Conservation (phyloP, 768 basidiomycete species). For the Russula sp. region DNA sequence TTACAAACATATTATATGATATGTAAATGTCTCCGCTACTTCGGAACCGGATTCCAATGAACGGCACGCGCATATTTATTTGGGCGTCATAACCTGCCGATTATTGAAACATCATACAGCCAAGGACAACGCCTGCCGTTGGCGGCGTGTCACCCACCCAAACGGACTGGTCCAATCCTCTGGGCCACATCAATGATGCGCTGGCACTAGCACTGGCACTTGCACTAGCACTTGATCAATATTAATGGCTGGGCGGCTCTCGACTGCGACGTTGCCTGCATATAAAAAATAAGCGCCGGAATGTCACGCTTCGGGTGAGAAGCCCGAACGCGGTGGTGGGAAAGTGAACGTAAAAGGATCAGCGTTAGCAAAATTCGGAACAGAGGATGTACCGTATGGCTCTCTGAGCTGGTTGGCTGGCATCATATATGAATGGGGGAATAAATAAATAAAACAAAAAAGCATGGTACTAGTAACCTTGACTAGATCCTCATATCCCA, state of each 20-base stretch:
- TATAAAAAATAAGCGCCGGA: neutral
- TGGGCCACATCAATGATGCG: neutral
- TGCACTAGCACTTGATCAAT: neutral
- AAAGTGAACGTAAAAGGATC: neutral
- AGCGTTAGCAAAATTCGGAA: neutral
- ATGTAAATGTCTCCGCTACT: neutral
- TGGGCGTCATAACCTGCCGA: neutral
- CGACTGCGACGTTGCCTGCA: neutral
- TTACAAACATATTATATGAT: constrained; percentile 2
- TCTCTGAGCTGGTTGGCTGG: no score
- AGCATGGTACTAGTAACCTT: no score
- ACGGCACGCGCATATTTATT: neutral
- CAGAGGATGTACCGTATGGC: neutral
- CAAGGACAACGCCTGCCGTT: neutral
- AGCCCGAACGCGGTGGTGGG: neutral
- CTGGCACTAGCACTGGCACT: neutral
- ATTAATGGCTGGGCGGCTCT: neutral
- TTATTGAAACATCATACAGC: neutral
- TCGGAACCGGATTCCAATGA: neutral
- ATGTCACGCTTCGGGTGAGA: neutral
- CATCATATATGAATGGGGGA: neutral
- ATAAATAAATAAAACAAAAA: neutral
- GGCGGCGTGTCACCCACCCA: constrained; percentile 2
- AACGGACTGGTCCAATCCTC: neutral
- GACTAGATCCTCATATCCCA: no score